Base-by-base conservation (phyloP, 2,329 filamentous ascomycete species). In the Mycogone perniciosa region DNA sequence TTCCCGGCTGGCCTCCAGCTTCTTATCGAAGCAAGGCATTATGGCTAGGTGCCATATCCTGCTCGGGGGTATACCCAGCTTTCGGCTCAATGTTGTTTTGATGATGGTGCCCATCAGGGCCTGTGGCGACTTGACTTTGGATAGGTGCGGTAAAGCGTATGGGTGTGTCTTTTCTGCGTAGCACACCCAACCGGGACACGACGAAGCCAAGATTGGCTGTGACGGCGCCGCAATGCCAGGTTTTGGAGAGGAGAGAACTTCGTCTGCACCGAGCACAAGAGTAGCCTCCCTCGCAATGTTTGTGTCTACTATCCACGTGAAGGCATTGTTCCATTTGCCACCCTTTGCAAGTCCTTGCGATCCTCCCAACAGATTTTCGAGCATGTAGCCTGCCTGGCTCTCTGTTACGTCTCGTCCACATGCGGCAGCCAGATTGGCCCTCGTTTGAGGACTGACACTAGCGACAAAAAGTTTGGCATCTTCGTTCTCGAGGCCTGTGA, bases 21-120 rank as follows among this genome's bases (percentile, higher is more conserved):
- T 99, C 75, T 99, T 99, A 68, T 99, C 93, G 67, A 99, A 97
- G 68, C 93, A 99, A 20, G 93, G 93, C 93, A 99, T 99, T 42
- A 99, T 78, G 9, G 92, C 89, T 48, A 97, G 70, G 68, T 97
- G 92, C 89, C 92, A 99, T 65, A 99, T 90, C 59, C 84, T 82
- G 56, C 85, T 83, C 0, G 90, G 86, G 1, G 85, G 69, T 44
- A 96, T 82, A 33, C 81, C 81, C 55, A 91, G 77, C 47, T 74
- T 78, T 58, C 81, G 82, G 67, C 86, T 89, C 34, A 99, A 72
- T 0, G 87, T 81, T 1, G 89, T 92, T 70, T 99, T 99, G 50
- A 99, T 67, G 39, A 97, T 76, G 0, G 90, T 96, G 9, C 93
- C 93, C 57, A 88, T 86, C 47, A 99, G 71, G 29, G 93, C 92